A percentile compares a stretch with the other conserved stretches of the same genome.
Conservation (phyloP, 768 basidiomycete genomes). For the Mycena floridula region DNA sequence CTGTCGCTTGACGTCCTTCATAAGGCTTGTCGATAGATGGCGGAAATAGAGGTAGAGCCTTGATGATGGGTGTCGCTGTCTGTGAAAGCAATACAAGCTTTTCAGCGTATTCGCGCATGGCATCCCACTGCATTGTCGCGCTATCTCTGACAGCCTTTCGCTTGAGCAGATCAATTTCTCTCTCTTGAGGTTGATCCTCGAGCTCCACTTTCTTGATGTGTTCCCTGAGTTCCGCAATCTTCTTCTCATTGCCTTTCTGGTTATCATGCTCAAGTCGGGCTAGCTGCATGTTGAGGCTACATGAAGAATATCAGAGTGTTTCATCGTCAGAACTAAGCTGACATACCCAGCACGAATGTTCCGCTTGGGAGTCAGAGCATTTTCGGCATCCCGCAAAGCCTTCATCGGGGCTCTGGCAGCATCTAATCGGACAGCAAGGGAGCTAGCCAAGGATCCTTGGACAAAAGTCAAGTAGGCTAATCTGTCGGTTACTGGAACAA, state of each 20-base stretch:
- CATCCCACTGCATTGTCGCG: constrained; percentile 75
- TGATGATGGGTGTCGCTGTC: constrained; percentile 57
- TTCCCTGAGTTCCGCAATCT: constrained; percentile 61
- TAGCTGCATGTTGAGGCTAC: constrained; percentile 60
- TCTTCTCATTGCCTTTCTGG: constrained; percentile 59
- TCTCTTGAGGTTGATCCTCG: constrained; percentile 63
- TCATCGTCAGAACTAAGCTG: too few relatives aligned
- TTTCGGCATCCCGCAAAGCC: constrained; percentile 66
- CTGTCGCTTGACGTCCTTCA: constrained; percentile 55
- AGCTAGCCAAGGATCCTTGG: constrained; percentile 57
- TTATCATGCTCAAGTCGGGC: constrained; percentile 59
- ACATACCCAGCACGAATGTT: constrained; percentile 47
- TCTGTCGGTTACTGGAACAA: constrained; percentile 60
- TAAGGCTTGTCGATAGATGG: constrained; percentile 55
- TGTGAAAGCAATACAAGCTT: constrained; percentile 72
- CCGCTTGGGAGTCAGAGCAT: constrained; percentile 51
- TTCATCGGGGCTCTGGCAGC: constrained; percentile 63
- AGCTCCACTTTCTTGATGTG: constrained; percentile 60
- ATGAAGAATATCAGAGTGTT: too few relatives aligned
- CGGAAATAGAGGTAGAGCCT: constrained; percentile 61
- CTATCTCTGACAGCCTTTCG: constrained; percentile 73
- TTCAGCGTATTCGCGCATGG: constrained; percentile 80
- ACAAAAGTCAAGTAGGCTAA: constrained; percentile 79
- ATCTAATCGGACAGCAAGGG: constrained; percentile 59
- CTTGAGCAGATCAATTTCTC: constrained; percentile 65